Evolutionary conservation across 2,329 filamentous ascomycete species (phyloP).

Genomic region (Aureobasidium zeae): DNA sequence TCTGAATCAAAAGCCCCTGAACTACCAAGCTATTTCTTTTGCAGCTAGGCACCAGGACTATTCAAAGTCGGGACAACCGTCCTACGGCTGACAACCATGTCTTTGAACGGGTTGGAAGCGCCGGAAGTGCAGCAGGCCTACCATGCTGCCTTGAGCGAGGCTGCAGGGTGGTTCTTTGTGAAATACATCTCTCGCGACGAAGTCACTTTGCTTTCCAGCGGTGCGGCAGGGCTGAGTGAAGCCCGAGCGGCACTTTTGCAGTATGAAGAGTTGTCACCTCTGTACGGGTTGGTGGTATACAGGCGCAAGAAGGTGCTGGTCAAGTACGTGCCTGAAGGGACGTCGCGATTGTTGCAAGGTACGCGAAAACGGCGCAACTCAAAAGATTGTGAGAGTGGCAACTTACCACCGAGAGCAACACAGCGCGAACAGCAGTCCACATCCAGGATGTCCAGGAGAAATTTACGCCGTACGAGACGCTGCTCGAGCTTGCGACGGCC

Average conservation of each 20-base stretch:
- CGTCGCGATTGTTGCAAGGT: slow-evolving; percentile 90
- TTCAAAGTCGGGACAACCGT: slow-evolving; percentile 5
- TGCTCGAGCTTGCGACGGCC: slow-evolving; percentile 64
- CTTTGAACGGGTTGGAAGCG: slow-evolving; percentile 88
- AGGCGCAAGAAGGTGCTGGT: slow-evolving; percentile 81
- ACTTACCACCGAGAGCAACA: slow-evolving; percentile 8
- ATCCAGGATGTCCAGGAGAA: slow-evolving; percentile 53
- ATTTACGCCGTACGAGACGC: slow-evolving; percentile 79
- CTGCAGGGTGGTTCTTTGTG: slow-evolving; percentile 94
- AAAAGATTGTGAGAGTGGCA: too few species aligned
- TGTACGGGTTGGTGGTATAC: slow-evolving; percentile 89
- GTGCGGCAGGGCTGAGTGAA: slow-evolving; percentile 74
- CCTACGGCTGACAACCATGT: slow-evolving; percentile 50
- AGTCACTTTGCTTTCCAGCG: slow-evolving; percentile 65
- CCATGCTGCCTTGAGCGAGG: slow-evolving; percentile 67
- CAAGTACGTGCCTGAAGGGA: slow-evolving; percentile 85
- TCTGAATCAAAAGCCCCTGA: slow-evolving; percentile 5
- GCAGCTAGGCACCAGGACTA: slow-evolving; percentile 2
- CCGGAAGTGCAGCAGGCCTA: slow-evolving; percentile 74
- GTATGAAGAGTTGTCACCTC: slow-evolving; percentile 75
- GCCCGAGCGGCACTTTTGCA: slow-evolving; percentile 66
- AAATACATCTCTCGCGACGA: slow-evolving; percentile 87
- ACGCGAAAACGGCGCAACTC: slow-evolving; percentile 31
- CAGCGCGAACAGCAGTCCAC: slow-evolving; percentile 72
- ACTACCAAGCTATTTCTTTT: too few species aligned